A percentile compares a stretch with the other conserved stretches of the same genome.
Evolutionary conservation across 106 monocot genomes (phyloP).

Genomic region (Alisma plantagoaquatica): DNA sequence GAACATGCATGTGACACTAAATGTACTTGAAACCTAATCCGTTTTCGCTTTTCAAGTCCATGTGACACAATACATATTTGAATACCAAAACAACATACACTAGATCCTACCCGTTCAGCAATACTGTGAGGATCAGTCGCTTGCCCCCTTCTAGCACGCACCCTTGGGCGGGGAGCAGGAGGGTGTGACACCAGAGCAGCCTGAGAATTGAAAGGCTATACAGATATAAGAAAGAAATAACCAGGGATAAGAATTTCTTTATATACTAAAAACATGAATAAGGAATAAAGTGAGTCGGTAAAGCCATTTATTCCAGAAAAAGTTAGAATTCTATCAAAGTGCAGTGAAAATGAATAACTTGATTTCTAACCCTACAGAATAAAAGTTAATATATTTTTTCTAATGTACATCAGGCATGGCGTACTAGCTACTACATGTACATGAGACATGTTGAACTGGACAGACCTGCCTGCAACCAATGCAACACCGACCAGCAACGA

Average conservation of each 20-base stretch:
- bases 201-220: conserved; percentile 47
- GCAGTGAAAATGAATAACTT: not conserved
- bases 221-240: not conserved
- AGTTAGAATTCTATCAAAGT: too few relatives aligned
- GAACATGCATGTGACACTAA: too few relatives aligned
- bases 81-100: too few relatives aligned
- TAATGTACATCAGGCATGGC: too few relatives aligned
- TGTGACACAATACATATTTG: too few relatives aligned
- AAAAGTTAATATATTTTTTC: not conserved
- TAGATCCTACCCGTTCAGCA: conserved; percentile 47
- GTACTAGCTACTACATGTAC: too few relatives aligned
- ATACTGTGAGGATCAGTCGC: conserved; percentile 89
- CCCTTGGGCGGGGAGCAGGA: conserved; percentile 74
- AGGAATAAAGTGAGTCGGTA: not conserved
- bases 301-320: not conserved
- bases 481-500: too few relatives aligned
- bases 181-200: conserved; percentile 36
- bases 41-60: too few relatives aligned
- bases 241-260: too few relatives aligned
- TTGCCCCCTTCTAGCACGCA: conserved; percentile 75
- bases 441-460: too few relatives aligned
- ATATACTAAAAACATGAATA: not conserved
- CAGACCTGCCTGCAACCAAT: too few relatives aligned
- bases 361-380: not conserved
- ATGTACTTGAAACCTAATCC: too few relatives aligned